Evolutionary conservation across 306 rosid species (phyloP).

Genomic region (Neltuma alba): DNA sequence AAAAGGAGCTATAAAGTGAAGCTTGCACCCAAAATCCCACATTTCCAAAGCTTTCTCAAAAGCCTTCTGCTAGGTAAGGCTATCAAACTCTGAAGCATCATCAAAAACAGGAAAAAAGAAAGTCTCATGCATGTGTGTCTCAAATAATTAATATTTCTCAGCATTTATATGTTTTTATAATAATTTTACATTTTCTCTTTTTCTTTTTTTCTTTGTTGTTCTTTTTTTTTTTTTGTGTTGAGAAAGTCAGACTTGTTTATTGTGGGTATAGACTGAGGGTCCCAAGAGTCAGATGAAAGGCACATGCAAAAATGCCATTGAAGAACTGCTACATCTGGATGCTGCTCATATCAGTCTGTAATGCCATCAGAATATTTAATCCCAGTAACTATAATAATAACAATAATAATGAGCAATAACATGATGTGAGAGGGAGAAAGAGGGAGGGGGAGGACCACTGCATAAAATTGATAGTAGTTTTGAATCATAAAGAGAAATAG

Average conservation of each 20-base stretch:
- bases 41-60: constrained; percentile 42
- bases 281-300: constrained; percentile 54
- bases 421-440: not conserved
- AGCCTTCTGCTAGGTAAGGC: not conserved
- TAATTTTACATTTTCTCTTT: not conserved
- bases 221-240: not conserved
- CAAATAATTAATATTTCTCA: not conserved
- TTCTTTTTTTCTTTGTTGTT: not conserved
- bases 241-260: not conserved
- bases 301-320: constrained; percentile 52
- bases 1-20: constrained; percentile 54
- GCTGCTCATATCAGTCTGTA: constrained; percentile 29
- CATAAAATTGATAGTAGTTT: constrained; percentile 43
- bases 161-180: not conserved
- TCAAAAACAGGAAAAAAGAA: not conserved
- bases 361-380: constrained; percentile 34
- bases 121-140: not conserved
- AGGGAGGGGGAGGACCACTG: constrained; percentile 45
- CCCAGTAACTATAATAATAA: constrained; percentile 21
- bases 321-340: constrained; percentile 29
- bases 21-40: constrained; percentile 50
- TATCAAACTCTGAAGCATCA: constrained; percentile 19
- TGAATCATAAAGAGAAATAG: constrained; percentile 41
- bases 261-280: constrained; percentile 37
- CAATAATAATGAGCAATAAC: constrained; percentile 32